Base-by-base conservation (phyloP, 768 basidiomycete species). In the Lyophyllum decastes region DNA sequence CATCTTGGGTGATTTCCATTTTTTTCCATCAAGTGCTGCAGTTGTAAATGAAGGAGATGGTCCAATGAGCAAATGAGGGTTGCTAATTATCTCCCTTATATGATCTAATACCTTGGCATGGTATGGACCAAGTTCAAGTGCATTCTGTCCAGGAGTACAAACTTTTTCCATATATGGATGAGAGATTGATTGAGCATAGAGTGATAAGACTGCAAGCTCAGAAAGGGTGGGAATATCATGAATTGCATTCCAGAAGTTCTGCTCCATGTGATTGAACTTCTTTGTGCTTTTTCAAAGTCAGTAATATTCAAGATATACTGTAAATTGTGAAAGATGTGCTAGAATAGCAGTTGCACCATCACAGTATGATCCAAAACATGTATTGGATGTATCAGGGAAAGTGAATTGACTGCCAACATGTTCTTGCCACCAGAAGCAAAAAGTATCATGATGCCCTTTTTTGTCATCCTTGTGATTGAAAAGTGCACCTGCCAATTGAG, bases 341-440 rank as follows among this genome's bases (percentile, higher is more conserved):
- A 76, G 47, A 9, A 75, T 55, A 10, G 55, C 66, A 0, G 61
- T 46, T 0, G 70, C 62, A 0, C 72, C 74, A 4, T 70, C 63
- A 19, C 70, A 60, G 57, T 76, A 65, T 1, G 68, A 71, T 24
- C 71, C 66, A 56, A 67, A 78, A 0, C 68, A 70, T 1, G 67
- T 77, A 55, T 76, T 77, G 62, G 69, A 73, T 0, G 72, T 73
- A 48, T 76, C 72, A 0, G 76, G 74, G 47, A 70, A 78, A 33
- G 34, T 34, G 4, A 70, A 19, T 1, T 27, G 19, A 14, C 59
- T 56, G 2, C 72, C 74, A 7, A 70, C 35, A 1, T 44, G 5
- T 0, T 21, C 5, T 24, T 71, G 62, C 34, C 72, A 69, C 44
- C 51, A 72, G 14, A 55, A 49, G 22, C 49, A 30, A 48, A 60